Percentiles rank a stretch among this genome's conserved stretches.
Conservation (phyloP, 2,329 filamentous ascomycete genomes). For the Epichloe sp. region DNA sequence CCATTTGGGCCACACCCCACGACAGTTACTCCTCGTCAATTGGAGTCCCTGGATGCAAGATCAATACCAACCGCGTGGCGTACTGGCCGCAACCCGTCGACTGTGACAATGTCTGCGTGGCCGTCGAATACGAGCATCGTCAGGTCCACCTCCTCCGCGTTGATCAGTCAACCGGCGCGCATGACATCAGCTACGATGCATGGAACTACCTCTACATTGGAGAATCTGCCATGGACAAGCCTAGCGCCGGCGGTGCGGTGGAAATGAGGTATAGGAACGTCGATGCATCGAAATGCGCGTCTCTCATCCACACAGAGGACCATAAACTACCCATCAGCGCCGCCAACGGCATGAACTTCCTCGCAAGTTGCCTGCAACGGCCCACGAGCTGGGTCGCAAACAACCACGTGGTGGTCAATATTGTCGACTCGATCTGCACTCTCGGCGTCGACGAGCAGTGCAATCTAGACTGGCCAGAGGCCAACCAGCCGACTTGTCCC, state of each 20-base stretch:
- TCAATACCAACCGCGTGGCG: slow-evolving; percentile 46
- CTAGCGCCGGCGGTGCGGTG: slow-evolving; percentile 33
- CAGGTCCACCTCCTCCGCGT: slow-evolving; percentile 45
- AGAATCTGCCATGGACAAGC: slow-evolving; percentile 30
- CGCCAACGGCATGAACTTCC: slow-evolving; percentile 39
- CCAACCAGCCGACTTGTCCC: slow-evolving; percentile 32
- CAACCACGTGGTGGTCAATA: slow-evolving; percentile 38
- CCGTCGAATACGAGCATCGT: slow-evolving; percentile 34
- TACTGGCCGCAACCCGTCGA: slow-evolving; percentile 44
- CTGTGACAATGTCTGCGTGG: slow-evolving; percentile 44
- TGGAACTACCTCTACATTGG: slow-evolving; percentile 47
- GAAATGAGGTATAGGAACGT: slow-evolving; percentile 33
- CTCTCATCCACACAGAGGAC: slow-evolving; percentile 31
- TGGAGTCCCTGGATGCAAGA: slow-evolving; percentile 47
- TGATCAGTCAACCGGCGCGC: slow-evolving; percentile 41
- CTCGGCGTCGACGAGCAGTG: slow-evolving; percentile 33
- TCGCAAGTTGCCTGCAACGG: slow-evolving; percentile 30
- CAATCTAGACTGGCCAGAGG: slow-evolving; percentile 26
- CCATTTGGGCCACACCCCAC: slow-evolving; percentile 36
- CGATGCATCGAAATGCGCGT: slow-evolving; percentile 30
- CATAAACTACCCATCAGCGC: slow-evolving; percentile 30
- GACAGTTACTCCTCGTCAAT: slow-evolving; percentile 44
- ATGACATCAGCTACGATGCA: slow-evolving; percentile 48
- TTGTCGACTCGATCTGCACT: slow-evolving; percentile 34
- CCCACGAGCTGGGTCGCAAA: slow-evolving; percentile 32